Percentiles rank a stretch among this genome's conserved stretches.
phyloP scores from a whole-genome alignment of 257 asterid species.

The Rubia yunnanensis region DNA sequence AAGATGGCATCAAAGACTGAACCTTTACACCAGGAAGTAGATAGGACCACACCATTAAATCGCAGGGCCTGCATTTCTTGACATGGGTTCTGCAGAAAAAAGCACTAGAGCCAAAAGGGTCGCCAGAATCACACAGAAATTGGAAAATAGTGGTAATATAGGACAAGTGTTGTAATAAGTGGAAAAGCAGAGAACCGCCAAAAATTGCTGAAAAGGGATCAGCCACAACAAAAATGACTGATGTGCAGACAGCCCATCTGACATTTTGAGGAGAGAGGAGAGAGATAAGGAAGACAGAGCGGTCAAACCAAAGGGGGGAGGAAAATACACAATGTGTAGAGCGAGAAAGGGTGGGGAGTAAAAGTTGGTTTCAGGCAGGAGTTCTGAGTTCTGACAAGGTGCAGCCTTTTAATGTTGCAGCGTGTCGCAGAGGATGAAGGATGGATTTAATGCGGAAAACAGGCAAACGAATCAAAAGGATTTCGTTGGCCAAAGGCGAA shows the following conservation, averaged over 20 bases:
- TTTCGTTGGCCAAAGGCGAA: too few relatives aligned
- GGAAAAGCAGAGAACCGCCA: conserved; percentile 9
- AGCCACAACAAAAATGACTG: conserved; percentile 18
- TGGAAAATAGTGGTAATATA: background rate
- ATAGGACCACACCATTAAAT: conserved; percentile 11
- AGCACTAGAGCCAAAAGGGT: background rate
- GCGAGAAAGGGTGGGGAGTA: background rate
- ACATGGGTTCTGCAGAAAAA: conserved; percentile 11
- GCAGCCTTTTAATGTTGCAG: conserved; percentile 12
- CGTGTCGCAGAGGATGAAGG: conserved; percentile 5
- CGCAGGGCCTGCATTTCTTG: conserved; percentile 24
- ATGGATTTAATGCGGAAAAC: conserved; percentile 7
- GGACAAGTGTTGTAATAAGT: background rate
- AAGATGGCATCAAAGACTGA: background rate
- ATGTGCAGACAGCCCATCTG: conserved; percentile 36
- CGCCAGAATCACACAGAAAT: background rate
- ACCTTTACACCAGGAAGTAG: background rate
- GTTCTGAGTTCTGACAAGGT: conserved; percentile 21
- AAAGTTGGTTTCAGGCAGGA: conserved; percentile 22
- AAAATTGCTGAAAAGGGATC: conserved; percentile 4
- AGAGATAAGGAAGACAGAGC: conserved; percentile 5
- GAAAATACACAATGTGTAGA: background rate
- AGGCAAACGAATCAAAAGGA: conserved; percentile 11
- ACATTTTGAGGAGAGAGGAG: conserved; percentile 14
- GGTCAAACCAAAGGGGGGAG: background rate